A percentile compares a stretch with the other conserved stretches of the same genome.
These are phyloP conservation scores for Tulasnella sp. DNA, from an alignment of 768 basidiomycete genomes.

Conservation along the genomic window DNA sequence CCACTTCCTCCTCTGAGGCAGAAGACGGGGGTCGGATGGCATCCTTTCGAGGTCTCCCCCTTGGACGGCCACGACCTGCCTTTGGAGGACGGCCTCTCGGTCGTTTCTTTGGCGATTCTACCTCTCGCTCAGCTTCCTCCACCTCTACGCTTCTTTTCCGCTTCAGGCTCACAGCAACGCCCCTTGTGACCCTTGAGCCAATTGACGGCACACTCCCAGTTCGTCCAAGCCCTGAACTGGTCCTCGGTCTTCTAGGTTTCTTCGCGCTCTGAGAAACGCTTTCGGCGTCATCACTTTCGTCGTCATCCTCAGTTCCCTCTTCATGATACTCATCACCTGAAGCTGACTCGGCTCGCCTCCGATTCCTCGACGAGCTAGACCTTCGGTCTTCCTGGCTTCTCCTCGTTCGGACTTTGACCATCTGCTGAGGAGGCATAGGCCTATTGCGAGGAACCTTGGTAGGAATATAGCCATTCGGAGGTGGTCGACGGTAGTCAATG, in stretches of 20 bases:
- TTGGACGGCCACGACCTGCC: too few species aligned
- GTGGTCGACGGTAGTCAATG: neutral
- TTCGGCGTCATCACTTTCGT: constrained; percentile 3
- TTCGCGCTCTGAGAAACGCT: neutral
- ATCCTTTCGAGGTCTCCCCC: neutral
- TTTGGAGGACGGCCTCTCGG: neutral
- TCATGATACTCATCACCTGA: neutral
- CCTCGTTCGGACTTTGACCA: constrained; percentile 8
- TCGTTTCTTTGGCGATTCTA: constrained; percentile 1
- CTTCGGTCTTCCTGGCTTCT: neutral
- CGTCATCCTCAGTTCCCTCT: constrained; percentile 5
- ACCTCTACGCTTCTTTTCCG: neutral
- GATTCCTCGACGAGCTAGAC: neutral
- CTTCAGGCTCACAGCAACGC: too few species aligned
- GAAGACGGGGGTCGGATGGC: neutral
- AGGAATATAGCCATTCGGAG: constrained; percentile 5
- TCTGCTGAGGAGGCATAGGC: neutral
- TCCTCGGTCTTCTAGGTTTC: too few species aligned
- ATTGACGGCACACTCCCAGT: too few species aligned
- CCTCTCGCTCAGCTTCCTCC: neutral
- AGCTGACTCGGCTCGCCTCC: neutral
- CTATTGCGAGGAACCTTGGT: constrained; percentile 10
- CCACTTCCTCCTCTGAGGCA: constrained; percentile 4
- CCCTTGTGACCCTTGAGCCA: too few species aligned
- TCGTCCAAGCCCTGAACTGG: too few species aligned